Evolutionary conservation across 306 rosid genomes (phyloP).

Genomic region (Fragaria ananassa): DNA sequence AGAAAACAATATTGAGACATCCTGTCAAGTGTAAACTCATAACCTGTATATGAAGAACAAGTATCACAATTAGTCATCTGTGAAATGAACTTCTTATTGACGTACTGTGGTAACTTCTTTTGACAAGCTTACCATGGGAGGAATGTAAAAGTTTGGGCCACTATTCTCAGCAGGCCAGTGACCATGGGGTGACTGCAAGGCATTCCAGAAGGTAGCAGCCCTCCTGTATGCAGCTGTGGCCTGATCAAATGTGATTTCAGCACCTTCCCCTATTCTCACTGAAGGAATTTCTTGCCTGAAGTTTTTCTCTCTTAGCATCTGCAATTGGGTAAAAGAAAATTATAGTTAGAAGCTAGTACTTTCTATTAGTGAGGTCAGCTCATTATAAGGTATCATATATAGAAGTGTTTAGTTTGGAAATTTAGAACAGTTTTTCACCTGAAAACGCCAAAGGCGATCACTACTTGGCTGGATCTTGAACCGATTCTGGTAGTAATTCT

Average conservation of each 20-base stretch:
- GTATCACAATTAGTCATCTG: not conserved
- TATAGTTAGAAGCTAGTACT: too few relatives aligned
- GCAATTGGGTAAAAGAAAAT: not conserved
- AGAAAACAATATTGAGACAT: not conserved
- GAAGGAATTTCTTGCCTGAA: conserved; percentile 42
- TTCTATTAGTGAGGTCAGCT: too few relatives aligned
- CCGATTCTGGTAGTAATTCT: conserved; percentile 10
- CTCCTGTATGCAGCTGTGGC: conserved; percentile 31
- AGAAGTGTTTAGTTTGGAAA: too few relatives aligned
- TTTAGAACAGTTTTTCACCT: not conserved
- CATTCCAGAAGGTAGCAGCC: conserved; percentile 32
- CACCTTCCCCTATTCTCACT: conserved; percentile 39
- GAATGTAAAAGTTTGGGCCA: conserved; percentile 55
- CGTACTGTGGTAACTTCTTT: too few relatives aligned
- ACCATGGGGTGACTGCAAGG: conserved; percentile 56
- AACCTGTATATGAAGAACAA: not conserved
- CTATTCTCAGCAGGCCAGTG: conserved; percentile 72
- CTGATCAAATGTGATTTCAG: conserved; percentile 27
- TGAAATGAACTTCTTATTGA: not conserved
- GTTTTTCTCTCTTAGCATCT: conserved; percentile 45
- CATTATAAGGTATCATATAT: too few relatives aligned
- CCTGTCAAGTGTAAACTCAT: not conserved
- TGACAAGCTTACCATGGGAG: conserved; percentile 43
- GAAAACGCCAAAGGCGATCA: conserved; percentile 7
- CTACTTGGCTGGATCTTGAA: not conserved